A percentile compares a stretch with the other conserved stretches of the same genome.
Evolutionary conservation across 805 yeast genomes (phyloP).

Genomic region (Pichia phayaonensis): DNA sequence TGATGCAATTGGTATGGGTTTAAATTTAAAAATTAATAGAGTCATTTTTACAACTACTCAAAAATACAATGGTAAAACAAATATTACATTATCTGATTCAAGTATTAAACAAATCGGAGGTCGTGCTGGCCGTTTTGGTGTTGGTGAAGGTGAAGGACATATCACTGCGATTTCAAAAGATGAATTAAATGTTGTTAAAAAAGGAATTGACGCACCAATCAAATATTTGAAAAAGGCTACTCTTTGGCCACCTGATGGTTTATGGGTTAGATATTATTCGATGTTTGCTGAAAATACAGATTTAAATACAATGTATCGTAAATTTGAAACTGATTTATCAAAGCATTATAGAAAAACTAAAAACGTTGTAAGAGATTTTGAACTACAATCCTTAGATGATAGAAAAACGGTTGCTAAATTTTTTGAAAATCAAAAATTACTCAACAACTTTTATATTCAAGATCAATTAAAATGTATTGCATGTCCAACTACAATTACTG

Average conservation of each 20-base stretch:
- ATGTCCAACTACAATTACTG: slow-evolving; percentile 24
- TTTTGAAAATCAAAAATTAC: slow-evolving; percentile 18
- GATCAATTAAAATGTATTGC: slow-evolving; percentile 33
- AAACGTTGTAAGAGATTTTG: slow-evolving; percentile 18
- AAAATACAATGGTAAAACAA: slow-evolving; percentile 63
- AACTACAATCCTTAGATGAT: slow-evolving; percentile 24
- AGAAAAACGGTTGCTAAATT: slow-evolving; percentile 20
- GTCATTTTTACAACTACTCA: slow-evolving; percentile 60
- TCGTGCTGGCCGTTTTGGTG: slow-evolving; percentile 77
- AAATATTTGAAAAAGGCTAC: slow-evolving; percentile 51
- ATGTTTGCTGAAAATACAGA: slow-evolving; percentile 47
- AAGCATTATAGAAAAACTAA: slow-evolving; percentile 14
- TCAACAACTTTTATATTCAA: slow-evolving; percentile 20
- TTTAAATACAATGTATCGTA: slow-evolving; percentile 38
- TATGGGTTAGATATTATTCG: slow-evolving; percentile 61
- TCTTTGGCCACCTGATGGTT: slow-evolving; percentile 71
- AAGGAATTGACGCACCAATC: slow-evolving; percentile 44
- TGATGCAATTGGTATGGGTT: slow-evolving; percentile 97
- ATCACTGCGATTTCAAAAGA: slow-evolving; percentile 44
- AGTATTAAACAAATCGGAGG: slow-evolving; percentile 91
- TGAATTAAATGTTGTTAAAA: slow-evolving; percentile 39
- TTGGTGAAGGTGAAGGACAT: slow-evolving; percentile 33
- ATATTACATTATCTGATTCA: slow-evolving; percentile 46
- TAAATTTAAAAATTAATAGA: slow-evolving; percentile 76
- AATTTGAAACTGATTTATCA: slow-evolving; percentile 37